phyloP scores from a whole-genome alignment of 805 yeast genomes.

The Groenewaldozyma salmanticensis region DNA sequence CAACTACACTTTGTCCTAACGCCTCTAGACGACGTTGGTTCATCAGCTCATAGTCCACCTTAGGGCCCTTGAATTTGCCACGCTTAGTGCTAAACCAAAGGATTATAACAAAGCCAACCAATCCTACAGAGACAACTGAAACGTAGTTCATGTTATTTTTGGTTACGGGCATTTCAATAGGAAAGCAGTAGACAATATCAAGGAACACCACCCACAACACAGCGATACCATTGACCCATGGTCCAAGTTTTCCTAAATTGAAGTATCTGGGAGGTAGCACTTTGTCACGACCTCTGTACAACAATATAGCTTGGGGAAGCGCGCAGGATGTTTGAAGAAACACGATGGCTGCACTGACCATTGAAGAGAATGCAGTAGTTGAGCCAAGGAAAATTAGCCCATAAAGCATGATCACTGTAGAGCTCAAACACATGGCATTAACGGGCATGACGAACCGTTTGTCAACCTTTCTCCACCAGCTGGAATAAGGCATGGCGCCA shows the following conservation, averaged over 20 bases:
- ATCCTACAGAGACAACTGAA: constrained; percentile 2
- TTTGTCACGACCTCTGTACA: neutral
- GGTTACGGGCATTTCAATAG: constrained; percentile 48
- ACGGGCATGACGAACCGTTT: constrained; percentile 44
- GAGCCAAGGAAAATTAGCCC: constrained; percentile 60
- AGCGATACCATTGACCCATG: constrained; percentile 23
- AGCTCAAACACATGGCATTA: constrained; percentile 48
- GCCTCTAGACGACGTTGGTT: neutral
- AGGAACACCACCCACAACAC: constrained; percentile 52
- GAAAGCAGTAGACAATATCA: constrained; percentile 54
- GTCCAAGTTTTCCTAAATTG: neutral
- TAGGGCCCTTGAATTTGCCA: constrained; percentile 2
- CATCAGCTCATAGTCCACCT: constrained; percentile 1
- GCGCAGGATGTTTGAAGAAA: constrained; percentile 32
- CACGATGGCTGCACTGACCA: constrained; percentile 51
- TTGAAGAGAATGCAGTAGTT: constrained; percentile 55
- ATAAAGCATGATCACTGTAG: constrained; percentile 41
- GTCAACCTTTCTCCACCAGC: constrained; percentile 41
- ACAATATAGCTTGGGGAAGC: neutral
- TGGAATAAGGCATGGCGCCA: constrained; percentile 49
- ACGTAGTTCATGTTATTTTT: constrained; percentile 54
- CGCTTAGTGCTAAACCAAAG: constrained; percentile 2
- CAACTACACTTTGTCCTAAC: too few species aligned
- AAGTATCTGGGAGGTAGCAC: neutral
- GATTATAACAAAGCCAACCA: constrained; percentile 1